Evolutionary conservation across 2,329 filamentous ascomycete species (phyloP).

Genomic region (Ciborinia camelliae): DNA sequence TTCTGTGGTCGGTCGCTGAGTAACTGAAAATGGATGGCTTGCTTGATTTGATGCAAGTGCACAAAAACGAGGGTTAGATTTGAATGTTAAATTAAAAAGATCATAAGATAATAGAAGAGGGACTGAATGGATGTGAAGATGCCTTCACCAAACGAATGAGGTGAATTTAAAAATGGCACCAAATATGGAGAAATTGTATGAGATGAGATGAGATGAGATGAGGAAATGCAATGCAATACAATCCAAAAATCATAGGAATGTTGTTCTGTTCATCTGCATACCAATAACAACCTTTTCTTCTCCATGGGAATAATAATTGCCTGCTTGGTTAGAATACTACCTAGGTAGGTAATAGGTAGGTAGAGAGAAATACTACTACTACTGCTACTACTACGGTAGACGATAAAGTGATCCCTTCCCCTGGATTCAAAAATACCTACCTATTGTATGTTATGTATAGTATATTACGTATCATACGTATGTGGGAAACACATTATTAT

Average conservation of each 20-base stretch:
- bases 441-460: too few species aligned
- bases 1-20: slow-evolving; percentile 10
- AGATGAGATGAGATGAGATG: not conserved
- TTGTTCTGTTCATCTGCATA: slow-evolving; percentile 15
- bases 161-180: slow-evolving; percentile 35
- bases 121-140: not conserved
- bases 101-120: not conserved
- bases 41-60: slow-evolving; percentile 9
- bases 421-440: not conserved
- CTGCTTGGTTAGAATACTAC: not conserved
- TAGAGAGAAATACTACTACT: too few species aligned
- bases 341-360: not conserved
- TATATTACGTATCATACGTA: too few species aligned
- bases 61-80: slow-evolving; percentile 8
- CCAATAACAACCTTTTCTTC: not conserved
- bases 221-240: not conserved
- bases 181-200: slow-evolving; percentile 6
- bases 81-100: slow-evolving; percentile 8
- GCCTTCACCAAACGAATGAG: slow-evolving; percentile 52
- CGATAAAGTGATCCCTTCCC: slow-evolving; percentile 2
- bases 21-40: slow-evolving; percentile 11
- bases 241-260: slow-evolving; percentile 14
- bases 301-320: not conserved
- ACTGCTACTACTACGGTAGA: not conserved
- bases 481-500: too few species aligned